These are phyloP conservation scores for Yamadazyma diddensiae DNA, from an alignment of 1,139 yeast species.

Conservation along the genomic window DNA sequence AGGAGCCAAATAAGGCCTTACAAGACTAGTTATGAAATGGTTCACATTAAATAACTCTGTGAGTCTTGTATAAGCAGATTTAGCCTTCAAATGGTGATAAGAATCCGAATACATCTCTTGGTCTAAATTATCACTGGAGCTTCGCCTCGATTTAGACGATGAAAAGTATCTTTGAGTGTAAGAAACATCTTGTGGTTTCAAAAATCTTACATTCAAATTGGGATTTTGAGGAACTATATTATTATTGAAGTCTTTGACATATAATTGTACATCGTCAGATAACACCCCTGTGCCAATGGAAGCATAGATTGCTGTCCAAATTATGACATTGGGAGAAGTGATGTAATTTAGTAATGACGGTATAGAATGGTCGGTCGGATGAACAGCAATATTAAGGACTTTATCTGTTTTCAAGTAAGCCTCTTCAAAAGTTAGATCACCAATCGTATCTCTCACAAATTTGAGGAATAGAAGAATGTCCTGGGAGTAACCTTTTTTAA, in stretches of 20 bases:
- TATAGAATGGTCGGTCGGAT: slow-evolving; percentile 69
- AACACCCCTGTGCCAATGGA: slow-evolving; percentile 69
- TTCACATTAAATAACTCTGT: slow-evolving; percentile 93
- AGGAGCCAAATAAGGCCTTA: slow-evolving; percentile 92
- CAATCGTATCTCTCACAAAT: slow-evolving; percentile 74
- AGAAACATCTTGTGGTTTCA: slow-evolving; percentile 48
- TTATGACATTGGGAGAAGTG: slow-evolving; percentile 91
- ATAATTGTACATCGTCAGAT: slow-evolving; percentile 58
- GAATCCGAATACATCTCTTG: slow-evolving; percentile 13
- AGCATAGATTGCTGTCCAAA: slow-evolving; percentile 81
- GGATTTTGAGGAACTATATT: slow-evolving; percentile 47
- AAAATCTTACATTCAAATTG: slow-evolving; percentile 30
- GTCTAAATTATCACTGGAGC: slow-evolving; percentile 12
- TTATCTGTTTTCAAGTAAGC: slow-evolving; percentile 85
- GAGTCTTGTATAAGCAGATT: slow-evolving; percentile 78
- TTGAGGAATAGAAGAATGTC: slow-evolving; percentile 77
- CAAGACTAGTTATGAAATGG: slow-evolving; percentile 83
- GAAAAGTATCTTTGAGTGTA: slow-evolving; percentile 41
- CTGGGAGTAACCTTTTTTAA: slow-evolving; percentile 76
- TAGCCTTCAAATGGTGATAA: slow-evolving; percentile 25
- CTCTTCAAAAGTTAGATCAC: slow-evolving; percentile 87
- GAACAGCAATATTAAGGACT: slow-evolving; percentile 82
- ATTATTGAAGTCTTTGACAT: slow-evolving; percentile 67
- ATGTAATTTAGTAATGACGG: slow-evolving; percentile 84
- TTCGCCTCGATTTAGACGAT: slow-evolving; percentile 13